Conservation (phyloP, 1,139 yeast species). For the Kluyveromyces sp. region DNA sequence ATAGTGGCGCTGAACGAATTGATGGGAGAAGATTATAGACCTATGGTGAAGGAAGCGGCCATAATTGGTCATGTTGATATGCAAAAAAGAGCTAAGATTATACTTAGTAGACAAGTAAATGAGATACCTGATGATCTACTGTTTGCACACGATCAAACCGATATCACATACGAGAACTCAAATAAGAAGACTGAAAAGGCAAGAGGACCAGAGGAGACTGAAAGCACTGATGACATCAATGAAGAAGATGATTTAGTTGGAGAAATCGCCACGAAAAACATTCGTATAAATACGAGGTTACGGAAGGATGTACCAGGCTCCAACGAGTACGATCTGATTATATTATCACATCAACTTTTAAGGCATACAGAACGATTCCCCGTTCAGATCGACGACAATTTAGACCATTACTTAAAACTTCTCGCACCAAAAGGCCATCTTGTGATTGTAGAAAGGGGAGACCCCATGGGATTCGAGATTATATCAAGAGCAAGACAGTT, state of each 20-base stretch:
- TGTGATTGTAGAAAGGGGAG: conserved; percentile 80
- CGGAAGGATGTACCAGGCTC: conserved; percentile 43
- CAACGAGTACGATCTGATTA: conserved; percentile 66
- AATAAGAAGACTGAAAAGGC: conserved; percentile 16
- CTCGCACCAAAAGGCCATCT: conserved; percentile 74
- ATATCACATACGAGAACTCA: background rate
- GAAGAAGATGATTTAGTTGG: conserved; percentile 41
- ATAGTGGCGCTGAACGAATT: conserved; percentile 81
- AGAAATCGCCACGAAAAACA: conserved; percentile 50
- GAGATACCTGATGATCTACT: conserved; percentile 36
- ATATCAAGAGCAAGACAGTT: conserved; percentile 87
- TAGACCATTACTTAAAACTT: conserved; percentile 53
- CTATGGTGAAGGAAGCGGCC: conserved; percentile 62
- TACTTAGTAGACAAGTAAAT: conserved; percentile 61
- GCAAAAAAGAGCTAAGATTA: conserved; percentile 72
- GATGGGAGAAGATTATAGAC: conserved; percentile 56
- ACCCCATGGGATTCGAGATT: conserved; percentile 80
- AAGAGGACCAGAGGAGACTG: conserved; percentile 18
- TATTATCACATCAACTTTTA: conserved; percentile 73
- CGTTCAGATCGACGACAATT: conserved; percentile 59
- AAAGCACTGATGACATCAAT: conserved; percentile 19
- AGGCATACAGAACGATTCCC: conserved; percentile 58
- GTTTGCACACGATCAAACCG: conserved; percentile 12
- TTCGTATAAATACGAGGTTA: conserved; percentile 48
- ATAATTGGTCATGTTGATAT: conserved; percentile 67